Conservation (phyloP, 148 eudicot genomes). For the Talinum fruticosum region DNA sequence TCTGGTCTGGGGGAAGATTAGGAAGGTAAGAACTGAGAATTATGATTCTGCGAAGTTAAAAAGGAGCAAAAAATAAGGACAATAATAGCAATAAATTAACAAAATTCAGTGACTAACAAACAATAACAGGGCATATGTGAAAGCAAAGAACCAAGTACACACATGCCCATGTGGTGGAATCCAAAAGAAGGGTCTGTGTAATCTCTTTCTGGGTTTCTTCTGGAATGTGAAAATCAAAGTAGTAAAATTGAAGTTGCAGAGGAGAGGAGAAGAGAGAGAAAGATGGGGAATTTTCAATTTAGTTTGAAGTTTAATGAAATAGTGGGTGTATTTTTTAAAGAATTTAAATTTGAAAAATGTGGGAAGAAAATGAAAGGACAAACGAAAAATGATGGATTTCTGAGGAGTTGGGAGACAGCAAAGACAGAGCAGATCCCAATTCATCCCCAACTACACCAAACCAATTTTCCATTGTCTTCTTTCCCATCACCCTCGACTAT, state of each 20-base stretch:
- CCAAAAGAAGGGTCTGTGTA: not conserved
- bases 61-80: not conserved
- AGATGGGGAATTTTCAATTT: not conserved
- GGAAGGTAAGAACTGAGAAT: not conserved
- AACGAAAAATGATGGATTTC: not conserved
- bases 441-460: not conserved
- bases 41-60: not conserved
- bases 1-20: not conserved
- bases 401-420: slow-evolving; percentile 1
- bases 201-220: slow-evolving; percentile 13
- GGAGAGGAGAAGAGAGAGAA: not conserved
- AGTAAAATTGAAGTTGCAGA: not conserved
- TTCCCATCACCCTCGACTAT: not conserved
- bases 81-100: not conserved
- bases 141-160: slow-evolving; percentile 2
- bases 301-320: not conserved
- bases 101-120: not conserved
- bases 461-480: not conserved
- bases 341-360: not conserved
- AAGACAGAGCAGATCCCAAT: not conserved
- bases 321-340: not conserved
- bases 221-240: not conserved
- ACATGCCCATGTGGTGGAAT: slow-evolving; percentile 6
- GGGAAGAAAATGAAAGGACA: not conserved
- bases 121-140: not conserved